Evolutionary conservation across 2,329 filamentous ascomycete species (phyloP).

Genomic region (Aspergillus sp.): DNA sequence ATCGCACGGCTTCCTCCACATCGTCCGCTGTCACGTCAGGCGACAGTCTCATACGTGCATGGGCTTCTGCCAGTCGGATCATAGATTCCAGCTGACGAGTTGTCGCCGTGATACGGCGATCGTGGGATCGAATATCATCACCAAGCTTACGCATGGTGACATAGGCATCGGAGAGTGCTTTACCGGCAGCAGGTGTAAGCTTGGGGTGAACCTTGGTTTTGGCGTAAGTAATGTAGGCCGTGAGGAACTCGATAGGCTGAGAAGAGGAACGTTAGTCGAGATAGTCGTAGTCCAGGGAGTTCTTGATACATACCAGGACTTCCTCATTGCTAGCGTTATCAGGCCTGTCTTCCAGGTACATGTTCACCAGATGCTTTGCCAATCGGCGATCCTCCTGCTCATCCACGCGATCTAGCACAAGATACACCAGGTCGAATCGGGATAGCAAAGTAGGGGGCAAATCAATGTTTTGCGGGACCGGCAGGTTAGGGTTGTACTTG

Average conservation of each 20-base stretch:
- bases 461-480: slow-evolving; percentile 97
- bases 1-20: slow-evolving; percentile 81
- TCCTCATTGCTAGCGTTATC: slow-evolving; percentile 74
- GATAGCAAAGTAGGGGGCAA: slow-evolving; percentile 91
- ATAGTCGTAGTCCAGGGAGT: background rate
- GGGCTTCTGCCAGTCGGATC: slow-evolving; percentile 94
- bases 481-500: slow-evolving; percentile 93
- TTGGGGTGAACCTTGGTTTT: slow-evolving; percentile 78
- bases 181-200: slow-evolving; percentile 74
- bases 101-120: slow-evolving; percentile 95
- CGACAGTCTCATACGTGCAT: slow-evolving; percentile 94
- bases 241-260: slow-evolving; percentile 89
- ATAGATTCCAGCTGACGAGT: slow-evolving; percentile 96
- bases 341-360: slow-evolving; percentile 94
- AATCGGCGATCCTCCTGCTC: slow-evolving; percentile 84
- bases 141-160: slow-evolving; percentile 94
- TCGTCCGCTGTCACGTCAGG: slow-evolving; percentile 71
- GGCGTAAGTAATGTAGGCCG: slow-evolving; percentile 94
- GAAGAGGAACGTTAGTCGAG: slow-evolving; percentile 12
- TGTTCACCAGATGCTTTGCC: slow-evolving; percentile 86
- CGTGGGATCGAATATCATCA: slow-evolving; percentile 76
- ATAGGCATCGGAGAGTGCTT: slow-evolving; percentile 80
- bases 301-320: slow-evolving; percentile 62
- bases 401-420: slow-evolving; percentile 90
- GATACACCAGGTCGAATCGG: slow-evolving; percentile 93